These are phyloP conservation scores for Fusarium citri DNA, from an alignment of 2,329 filamentous ascomycete species.

Conservation along the genomic window DNA sequence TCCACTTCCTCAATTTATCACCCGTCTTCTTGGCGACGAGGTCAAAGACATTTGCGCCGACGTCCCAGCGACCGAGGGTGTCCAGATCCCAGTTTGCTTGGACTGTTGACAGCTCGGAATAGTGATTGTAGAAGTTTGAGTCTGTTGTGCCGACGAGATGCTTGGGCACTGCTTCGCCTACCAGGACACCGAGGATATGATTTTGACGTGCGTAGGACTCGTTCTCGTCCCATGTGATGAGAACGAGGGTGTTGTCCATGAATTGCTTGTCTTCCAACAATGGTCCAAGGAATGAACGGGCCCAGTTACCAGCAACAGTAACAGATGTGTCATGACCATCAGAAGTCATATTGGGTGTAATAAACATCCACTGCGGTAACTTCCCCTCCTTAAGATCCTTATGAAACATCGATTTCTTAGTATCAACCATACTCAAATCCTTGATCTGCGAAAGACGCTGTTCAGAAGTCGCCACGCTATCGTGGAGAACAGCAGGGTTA, in stretches of 20 bases:
- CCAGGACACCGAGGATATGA: conserved; percentile 74
- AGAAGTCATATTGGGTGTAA: conserved; percentile 80
- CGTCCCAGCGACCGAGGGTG: conserved; percentile 78
- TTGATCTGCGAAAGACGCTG: conserved; percentile 77
- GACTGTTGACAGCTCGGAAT: conserved; percentile 74
- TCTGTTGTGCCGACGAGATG: conserved; percentile 76
- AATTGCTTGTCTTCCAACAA: conserved; percentile 77
- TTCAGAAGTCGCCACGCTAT: conserved; percentile 69
- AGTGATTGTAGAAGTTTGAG: conserved; percentile 77
- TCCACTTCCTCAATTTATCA: conserved; percentile 60
- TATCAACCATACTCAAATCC: conserved; percentile 66
- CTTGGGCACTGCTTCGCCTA: conserved; percentile 78
- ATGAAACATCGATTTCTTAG: conserved; percentile 68
- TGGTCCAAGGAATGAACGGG: conserved; percentile 74
- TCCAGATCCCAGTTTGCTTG: conserved; percentile 76
- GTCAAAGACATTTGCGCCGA: conserved; percentile 76
- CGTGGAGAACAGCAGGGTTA: conserved; percentile 74
- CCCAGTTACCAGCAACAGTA: conserved; percentile 76
- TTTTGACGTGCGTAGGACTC: conserved; percentile 75
- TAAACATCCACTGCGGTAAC: conserved; percentile 79
- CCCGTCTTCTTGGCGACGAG: conserved; percentile 71
- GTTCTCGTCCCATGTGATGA: conserved; percentile 85
- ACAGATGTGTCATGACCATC: conserved; percentile 82
- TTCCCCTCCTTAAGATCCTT: conserved; percentile 71
- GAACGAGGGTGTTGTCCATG: conserved; percentile 78